A percentile compares a stretch with the other conserved stretches of the same genome.
phyloP scores from a whole-genome alignment of 2,329 filamentous ascomycete species.

The Piedraia hortae region DNA sequence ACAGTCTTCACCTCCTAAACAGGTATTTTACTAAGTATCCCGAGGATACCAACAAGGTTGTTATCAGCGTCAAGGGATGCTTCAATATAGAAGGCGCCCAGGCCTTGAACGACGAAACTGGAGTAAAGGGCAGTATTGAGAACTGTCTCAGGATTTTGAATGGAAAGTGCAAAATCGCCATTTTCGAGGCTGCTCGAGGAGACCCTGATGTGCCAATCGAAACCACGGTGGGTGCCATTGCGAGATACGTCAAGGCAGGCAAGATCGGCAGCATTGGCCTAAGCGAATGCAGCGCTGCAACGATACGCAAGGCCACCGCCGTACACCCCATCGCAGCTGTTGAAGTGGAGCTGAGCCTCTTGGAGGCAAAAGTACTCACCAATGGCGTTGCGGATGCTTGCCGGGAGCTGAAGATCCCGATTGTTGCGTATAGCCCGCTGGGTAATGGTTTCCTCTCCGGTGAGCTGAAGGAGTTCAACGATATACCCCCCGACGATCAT shows the following conservation, averaged over 20 bases:
- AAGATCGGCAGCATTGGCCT: conserved; percentile 25
- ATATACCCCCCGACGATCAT: conserved; percentile 12
- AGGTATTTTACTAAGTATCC: conserved; percentile 23
- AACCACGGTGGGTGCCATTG: conserved; percentile 15
- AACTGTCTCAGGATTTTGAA: conserved; percentile 16
- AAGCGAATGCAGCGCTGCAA: conserved; percentile 19
- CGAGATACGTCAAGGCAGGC: conserved; percentile 17
- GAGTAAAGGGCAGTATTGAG: conserved; percentile 16
- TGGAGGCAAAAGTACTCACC: conserved; percentile 20
- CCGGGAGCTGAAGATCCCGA: conserved; percentile 18
- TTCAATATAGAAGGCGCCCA: conserved; percentile 10
- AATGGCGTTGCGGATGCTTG: conserved; percentile 16
- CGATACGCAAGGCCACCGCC: conserved; percentile 21
- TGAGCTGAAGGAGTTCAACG: conserved; percentile 12
- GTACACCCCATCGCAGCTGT: conserved; percentile 16
- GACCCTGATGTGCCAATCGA: conserved; percentile 16
- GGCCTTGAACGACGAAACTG: conserved; percentile 11
- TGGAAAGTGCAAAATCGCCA: conserved; percentile 17
- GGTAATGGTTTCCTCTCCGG: conserved; percentile 18
- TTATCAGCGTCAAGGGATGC: conserved; percentile 21
- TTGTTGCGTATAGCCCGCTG: conserved; percentile 15
- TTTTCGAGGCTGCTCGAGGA: conserved; percentile 18
- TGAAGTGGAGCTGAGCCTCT: conserved; percentile 25
- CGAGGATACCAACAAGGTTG: conserved; percentile 19
- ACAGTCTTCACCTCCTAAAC: conserved; percentile 19